Evolutionary conservation across 2,329 filamentous ascomycete genomes (phyloP), one percentile per base, ranked within the genome.

Genomic region (Aureobasidium musti): DNA sequence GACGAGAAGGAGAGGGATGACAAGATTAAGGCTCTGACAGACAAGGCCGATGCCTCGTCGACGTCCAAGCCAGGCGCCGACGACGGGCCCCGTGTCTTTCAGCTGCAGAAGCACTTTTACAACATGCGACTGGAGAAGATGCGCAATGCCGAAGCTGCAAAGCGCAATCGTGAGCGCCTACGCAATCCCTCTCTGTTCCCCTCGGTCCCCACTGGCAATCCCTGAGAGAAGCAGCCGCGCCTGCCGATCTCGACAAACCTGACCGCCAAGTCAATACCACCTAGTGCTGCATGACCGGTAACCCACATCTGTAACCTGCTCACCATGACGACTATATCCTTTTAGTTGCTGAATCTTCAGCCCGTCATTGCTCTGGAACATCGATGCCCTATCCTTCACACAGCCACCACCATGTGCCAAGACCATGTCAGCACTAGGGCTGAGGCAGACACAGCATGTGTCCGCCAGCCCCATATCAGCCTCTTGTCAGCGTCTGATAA

Each of bases 21-120:
- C 23, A 87, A 86, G 78, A 80, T 81, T 71, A 79, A 82, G 70
- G 77, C 81, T 39, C 76, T 84, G 30, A 79, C 83, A 69, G 81
- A 54, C 28, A 65, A 65, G 21, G 52, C 52, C 21, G 41, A 41
- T 2, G 43, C 35, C 47, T 53, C 61, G 82, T 53, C 79, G 80
- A 23, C 73, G 77, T 39, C 71, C 80, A 26, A 76, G 79, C 41
- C 68, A 21, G 39, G 21, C 39, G 6, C 13, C 21, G 88, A 91
- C 68, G 87, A 91, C 68, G 88, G 89, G 66, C 89, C 91, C 23
- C 86, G 94, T 49, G 84, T 96, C 2, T 99, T 95, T 79, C 86
- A 90, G 70, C 82, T 97, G 67, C 90, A 94, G 74, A 92, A 89
- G 72, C 85, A 87, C 30, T 97, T 99, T 78, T 96, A 92, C 75